Base-by-base conservation (phyloP, 2,329 filamentous ascomycete genomes). In the Claviceps digitariae region DNA sequence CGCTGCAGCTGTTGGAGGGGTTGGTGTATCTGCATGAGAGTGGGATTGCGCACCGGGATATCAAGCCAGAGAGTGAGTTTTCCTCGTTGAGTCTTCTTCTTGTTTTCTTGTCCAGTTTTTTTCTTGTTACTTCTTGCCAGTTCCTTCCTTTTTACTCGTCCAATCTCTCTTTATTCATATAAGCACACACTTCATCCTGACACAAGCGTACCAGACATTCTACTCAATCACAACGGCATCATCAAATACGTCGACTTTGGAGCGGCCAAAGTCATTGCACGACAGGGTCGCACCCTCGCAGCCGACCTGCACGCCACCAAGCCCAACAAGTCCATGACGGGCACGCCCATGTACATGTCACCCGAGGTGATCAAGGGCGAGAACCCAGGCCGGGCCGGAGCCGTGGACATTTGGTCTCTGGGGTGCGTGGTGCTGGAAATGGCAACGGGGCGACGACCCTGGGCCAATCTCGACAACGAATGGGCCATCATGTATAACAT, bases 401-500 rank as follows among this genome's bases (percentile, higher is more conserved):
- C 90, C 3, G 89, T 94, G 46, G 91, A 98, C 65, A 84, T 97
- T 57, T 98, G 91, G 91, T 96, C 90, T 2, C 77, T 98, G 2
- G 91, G 93, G 52, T 98, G 93, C 65, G 93, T 98, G 40, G 88
- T 98, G 59, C 79, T 96, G 44, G 93, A 98, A 69, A 97, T 98
- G 91, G 89, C 89, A 3, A 98, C 93, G 0, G 93, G 93, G 21
- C 82, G 90, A 57, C 83, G 91, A 17, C 93, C 93, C 1, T 98
- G 93, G 93, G 89, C 90, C 27, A 89, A 85, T 58, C 82, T 97
- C 48, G 93, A 98, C 72, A 98, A 98, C 66, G 93, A 98, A 69
- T 98, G 90, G 90, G 93, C 93, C 44, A 97, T 98, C 72, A 98
- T 98, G 93, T 98, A 96, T 77, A 97, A 97, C 73, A 98, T 98